Evolutionary conservation across 1,284 basidiomycete genomes (phyloP), one percentile per base, ranked within the genome.

Genomic region (Ceratorhiza oryzae-sativae): DNA sequence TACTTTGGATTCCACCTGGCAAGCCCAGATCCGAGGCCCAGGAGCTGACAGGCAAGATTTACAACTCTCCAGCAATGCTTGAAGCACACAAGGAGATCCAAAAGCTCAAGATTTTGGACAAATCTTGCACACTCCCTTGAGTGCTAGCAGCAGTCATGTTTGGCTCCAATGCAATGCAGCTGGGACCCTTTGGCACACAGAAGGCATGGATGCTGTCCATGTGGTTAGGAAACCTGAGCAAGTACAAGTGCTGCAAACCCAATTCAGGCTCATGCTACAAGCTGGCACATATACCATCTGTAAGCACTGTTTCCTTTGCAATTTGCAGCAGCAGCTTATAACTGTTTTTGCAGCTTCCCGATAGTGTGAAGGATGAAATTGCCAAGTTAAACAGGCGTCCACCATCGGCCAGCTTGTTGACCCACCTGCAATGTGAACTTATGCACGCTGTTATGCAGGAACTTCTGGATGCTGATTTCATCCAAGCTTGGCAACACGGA

Each of bases 111-210:
- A 41, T 62, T 13, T 30, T 30, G 15, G 75, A 77, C 27, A 73
- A 75, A 5, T 76, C 74, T 1, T 77, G 76, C 55, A 62, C 74
- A 1, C 75, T 79, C 0, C 78, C 80, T 56, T 30, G 62, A 0
- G 72, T 77, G 1, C 73, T 82, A 8, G 76, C 75, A 0, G 74
- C 73, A 0, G 61, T 82, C 3, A 80, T 81, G 77, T 55, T 82
- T 13, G 80, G 78, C 74, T 83, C 81, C 0, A 81, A 83, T 72
- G 75, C 77, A 1, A 81, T 78, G 0, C 80, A 79, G 34, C 76
- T 81, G 5, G 74, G 80, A 18, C 75, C 75, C 23, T 82, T 82
- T 74, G 79, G 80, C 0, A 75, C 23, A 12, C 76, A 78, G 1
- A 77, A 77, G 15, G 72, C 80, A 0, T 81, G 79, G 79, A 80